Base-by-base conservation (phyloP, 2,329 filamentous ascomycete species). In the Grosmannia penicillata region DNA sequence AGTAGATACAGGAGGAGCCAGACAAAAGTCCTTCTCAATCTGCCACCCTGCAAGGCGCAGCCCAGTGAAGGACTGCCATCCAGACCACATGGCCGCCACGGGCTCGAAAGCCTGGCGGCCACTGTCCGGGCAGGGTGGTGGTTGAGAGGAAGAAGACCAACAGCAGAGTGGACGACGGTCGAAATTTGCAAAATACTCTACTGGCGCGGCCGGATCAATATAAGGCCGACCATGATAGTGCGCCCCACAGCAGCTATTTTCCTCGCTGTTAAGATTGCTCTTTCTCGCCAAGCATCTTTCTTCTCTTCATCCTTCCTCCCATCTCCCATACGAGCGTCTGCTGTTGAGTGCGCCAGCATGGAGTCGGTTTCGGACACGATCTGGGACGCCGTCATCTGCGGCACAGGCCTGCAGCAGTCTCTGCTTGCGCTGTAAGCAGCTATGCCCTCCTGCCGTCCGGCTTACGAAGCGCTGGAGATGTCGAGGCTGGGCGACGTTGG, bases 331-430 rank as follows among this genome's bases (percentile, higher is more conserved):
- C n/a, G n/a, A n/a, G n/a, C n/a, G n/a, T n/a, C n/a, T n/a, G n/a
- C n/a, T n/a, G n/a, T n/a, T n/a, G n/a, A n/a, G n/a, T n/a, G n/a
- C n/a, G n/a, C n/a, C 38, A 59, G 46, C 49, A 86, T 87, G 81
- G 81, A 87, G 61, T 75, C 75, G 47, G 64, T 87, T 49, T 68
- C 69, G 57, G 79, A 84, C 44, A 80, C 78, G 50, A 63, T 69
- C 45, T 89, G 82, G 82, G 82, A 89, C 66, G 75, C 82, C 52
- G 68, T 84, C 50, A 82, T 89, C 58, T 75, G 74, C 53, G 82
- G 82, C 53, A 87, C 82, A 48, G 81, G 81, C 51, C 63, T 87
- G 53, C 70, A 78, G 54, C 79, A 87, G 63, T 85, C 82, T 47
- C 71, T 89, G 49, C 70, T 89, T 55, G 82, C 44, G 44, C 52